Percentiles rank a stretch among this genome's conserved stretches.
Conservation (phyloP, 257 asterid genomes). For the Rubia yunnanensis region DNA sequence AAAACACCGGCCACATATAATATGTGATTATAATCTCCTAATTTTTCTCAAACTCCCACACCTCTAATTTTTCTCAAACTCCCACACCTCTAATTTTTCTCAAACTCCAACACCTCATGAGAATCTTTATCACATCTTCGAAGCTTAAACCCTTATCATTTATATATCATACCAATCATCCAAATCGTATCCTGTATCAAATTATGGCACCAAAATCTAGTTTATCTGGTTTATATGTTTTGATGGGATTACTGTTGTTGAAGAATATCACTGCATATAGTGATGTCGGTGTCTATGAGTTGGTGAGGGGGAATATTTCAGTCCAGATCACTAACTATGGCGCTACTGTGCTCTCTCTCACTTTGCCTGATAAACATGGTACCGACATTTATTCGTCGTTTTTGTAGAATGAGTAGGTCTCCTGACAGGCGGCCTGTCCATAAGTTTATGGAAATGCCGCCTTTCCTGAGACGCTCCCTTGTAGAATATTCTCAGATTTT, state of each 20-base stretch:
- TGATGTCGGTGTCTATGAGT: slow-evolving; percentile 37
- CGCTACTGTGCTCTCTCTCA: slow-evolving; percentile 56
- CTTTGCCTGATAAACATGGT: slow-evolving; percentile 58
- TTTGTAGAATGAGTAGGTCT: too few species aligned
- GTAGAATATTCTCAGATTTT: not conserved
- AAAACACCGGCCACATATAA: not conserved
- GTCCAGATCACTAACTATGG: slow-evolving; percentile 63
- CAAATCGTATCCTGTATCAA: not conserved
- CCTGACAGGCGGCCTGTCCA: too few species aligned
- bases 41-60: not conserved
- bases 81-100: too few species aligned
- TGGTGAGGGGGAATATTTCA: slow-evolving; percentile 38
- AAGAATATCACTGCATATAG: slow-evolving; percentile 8
- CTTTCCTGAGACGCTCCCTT: too few species aligned
- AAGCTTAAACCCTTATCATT: not conserved
- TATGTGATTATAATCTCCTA: not conserved
- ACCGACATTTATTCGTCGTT: not conserved
- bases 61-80: too few species aligned
- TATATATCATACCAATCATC: too few species aligned
- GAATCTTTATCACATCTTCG: too few species aligned
- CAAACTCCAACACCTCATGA: too few species aligned
- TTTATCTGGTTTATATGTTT: slow-evolving; percentile 7
- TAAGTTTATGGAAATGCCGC: too few species aligned
- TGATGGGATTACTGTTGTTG: slow-evolving; percentile 15
- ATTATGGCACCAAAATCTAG: not conserved